These are phyloP conservation scores for Secale cereale DNA, from an alignment of 176 grass and related monocot species.

Conservation along the genomic window DNA sequence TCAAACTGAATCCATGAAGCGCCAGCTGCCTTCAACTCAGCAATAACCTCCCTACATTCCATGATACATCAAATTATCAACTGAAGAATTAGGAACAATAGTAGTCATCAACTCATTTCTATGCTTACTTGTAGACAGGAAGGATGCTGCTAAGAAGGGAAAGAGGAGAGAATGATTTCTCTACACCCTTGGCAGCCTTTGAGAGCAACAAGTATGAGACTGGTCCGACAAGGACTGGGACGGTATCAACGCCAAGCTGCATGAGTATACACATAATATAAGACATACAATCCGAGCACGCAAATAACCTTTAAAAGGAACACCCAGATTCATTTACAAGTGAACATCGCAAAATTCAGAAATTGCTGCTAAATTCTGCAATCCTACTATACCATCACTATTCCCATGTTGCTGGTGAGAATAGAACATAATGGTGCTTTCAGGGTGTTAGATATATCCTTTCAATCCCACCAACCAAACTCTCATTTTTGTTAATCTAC, in stretches of 20 bases:
- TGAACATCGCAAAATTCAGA: not conserved
- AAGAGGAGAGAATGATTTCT: slow-evolving; percentile 85
- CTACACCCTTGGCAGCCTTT: slow-evolving; percentile 82
- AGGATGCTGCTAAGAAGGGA: slow-evolving; percentile 81
- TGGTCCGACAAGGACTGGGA: slow-evolving; percentile 83
- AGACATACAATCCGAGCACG: not conserved
- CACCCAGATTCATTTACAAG: not conserved
- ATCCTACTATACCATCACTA: not conserved
- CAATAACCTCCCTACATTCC: slow-evolving; percentile 69
- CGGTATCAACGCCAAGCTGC: slow-evolving; percentile 81
- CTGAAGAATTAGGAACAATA: not conserved
- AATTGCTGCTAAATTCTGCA: not conserved
- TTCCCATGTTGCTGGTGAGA: not conserved
- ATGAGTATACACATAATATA: not conserved
- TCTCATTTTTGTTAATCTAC: not conserved
- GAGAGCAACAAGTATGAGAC: slow-evolving; percentile 96
- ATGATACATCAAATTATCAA: slow-evolving; percentile 29
- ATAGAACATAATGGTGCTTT: too few species aligned
- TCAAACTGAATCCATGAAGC: slow-evolving; percentile 96
- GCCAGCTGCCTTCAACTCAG: slow-evolving; percentile 83
- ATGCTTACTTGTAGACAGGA: slow-evolving; percentile 86
- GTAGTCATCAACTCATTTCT: not conserved
- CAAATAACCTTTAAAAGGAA: not conserved
- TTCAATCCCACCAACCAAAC: too few species aligned
- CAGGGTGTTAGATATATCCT: too few species aligned